Evolutionary conservation across 192 early-diverging fungal species (phyloP), one percentile per base, ranked within the genome.

Genomic region (Coemansia guatemalensis): DNA sequence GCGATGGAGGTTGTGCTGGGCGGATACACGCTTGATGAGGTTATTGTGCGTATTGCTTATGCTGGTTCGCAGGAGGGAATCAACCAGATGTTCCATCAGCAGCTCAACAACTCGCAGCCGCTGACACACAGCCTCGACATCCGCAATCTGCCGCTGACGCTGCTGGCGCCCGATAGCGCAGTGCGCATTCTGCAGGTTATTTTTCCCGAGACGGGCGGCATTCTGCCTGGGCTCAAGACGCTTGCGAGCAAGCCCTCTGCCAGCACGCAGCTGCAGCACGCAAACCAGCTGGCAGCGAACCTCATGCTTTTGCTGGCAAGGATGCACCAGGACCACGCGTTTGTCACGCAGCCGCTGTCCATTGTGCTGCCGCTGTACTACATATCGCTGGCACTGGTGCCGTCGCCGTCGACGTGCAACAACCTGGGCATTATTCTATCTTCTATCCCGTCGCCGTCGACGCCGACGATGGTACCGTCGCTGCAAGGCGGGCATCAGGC

Each of bases 401-500:
- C 92, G 33, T 91, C 88, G 25, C 92, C 94, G 3, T 94, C 93
- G 33, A 93, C 93, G 2, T 91, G 90, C 83, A 96, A 96, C 82
- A 94, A 95, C 65, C 73, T 96, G 25, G 94, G 94, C 5, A 95
- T 96, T 35, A 71, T 94, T 7, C 65, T 92, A 33, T 88, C 85
- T 8, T 86, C 85, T 17, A 87, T 91, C 21, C 84, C 89, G n/a
- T 81, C 24, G 65, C 87, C 57, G 60, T 82, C 61, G 57, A 85
- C 68, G 55, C 78, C 56, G 60, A 83, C 71, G 53, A 75, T 56
- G 71, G 82, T 68, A 56, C 82, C 79, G 33, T 76, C 74, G 67
- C 53, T 82, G 69, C 74, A 75, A 44, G 74, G 74, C 49, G 79
- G 73, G 12, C 67, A 65, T 20, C 74, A 75, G 56, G 55, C 69